Evolutionary conservation across 2,329 filamentous ascomycete genomes (phyloP).

Genomic region (Exophiala oligosperma): DNA sequence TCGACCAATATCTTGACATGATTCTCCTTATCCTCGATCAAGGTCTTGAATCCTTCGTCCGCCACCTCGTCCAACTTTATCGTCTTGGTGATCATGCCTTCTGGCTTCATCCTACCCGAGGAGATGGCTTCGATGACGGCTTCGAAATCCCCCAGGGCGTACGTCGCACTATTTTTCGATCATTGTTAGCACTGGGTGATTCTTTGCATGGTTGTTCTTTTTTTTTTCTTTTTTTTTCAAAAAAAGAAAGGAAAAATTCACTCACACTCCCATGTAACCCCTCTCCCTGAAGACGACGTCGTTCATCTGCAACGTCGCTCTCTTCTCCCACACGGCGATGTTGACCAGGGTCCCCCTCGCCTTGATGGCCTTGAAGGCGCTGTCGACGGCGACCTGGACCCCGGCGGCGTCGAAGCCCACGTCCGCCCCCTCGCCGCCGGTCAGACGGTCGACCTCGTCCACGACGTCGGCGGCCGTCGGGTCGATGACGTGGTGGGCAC

Average conservation of each 20-base stretch:
- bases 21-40: slow-evolving; percentile 37
- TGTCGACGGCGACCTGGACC: slow-evolving; percentile 52
- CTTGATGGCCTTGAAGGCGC: slow-evolving; percentile 50
- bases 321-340: slow-evolving; percentile 58
- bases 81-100: slow-evolving; percentile 33
- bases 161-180: slow-evolving; percentile 41
- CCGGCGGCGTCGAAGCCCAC: slow-evolving; percentile 56
- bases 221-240: too few species aligned
- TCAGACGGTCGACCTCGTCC: slow-evolving; percentile 33
- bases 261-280: slow-evolving; percentile 50
- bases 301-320: slow-evolving; percentile 51
- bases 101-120: slow-evolving; percentile 31
- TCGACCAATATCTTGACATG: slow-evolving; percentile 40
- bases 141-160: slow-evolving; percentile 53
- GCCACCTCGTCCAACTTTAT: slow-evolving; percentile 32
- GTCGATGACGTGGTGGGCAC: slow-evolving; percentile 54
- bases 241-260: background rate
- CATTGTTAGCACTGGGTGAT: background rate
- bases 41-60: slow-evolving; percentile 34
- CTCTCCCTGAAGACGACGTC: slow-evolving; percentile 55
- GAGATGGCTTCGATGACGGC: slow-evolving; percentile 46
- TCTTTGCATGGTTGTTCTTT: too few species aligned
- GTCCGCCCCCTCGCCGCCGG: slow-evolving; percentile 47
- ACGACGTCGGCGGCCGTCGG: slow-evolving; percentile 52
- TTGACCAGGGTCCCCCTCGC: slow-evolving; percentile 55